Base-by-base conservation (phyloP, 768 basidiomycete genomes). In the Russula emetica region DNA sequence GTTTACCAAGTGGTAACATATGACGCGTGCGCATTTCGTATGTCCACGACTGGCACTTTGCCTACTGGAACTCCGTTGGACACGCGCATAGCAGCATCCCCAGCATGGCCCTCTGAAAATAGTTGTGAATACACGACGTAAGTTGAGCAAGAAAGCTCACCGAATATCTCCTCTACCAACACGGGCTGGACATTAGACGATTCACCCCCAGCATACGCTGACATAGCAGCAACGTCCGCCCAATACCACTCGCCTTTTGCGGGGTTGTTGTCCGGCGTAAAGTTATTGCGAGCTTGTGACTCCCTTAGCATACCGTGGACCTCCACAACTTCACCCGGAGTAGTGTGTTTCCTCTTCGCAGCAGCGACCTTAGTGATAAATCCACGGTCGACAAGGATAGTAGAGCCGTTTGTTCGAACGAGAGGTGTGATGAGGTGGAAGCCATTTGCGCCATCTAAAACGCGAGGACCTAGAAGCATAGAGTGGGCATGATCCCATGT, bases 1-100 rank as follows among this genome's bases (percentile, higher is more conserved):
- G 26, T 40, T 40, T 72, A 94, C 97, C 97, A 99, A 13, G 95
- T 99, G 16, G 90, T 83, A 5, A 97, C 92, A 75, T 99, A 99
- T 13, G 93, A 94, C 8, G 92, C 80, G 76, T 99, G 97, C 42
- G 92, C 85, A 74, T 99, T 99, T 54, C 97, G 82, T 51, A 99
- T 77, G 70, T 98, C 93, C 28, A 98, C 85, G 2, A 84, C 83
- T 4, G 93, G 83, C 26, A 87, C 74, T 55, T 93, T 85, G 47
- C 96, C 97, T 52, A 98, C 77, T 3, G 97, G 97, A 52, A 88
- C 79, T 16, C 94, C 97, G 63, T 84, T 86, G 6, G 76, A 73
- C 20, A 92, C 70, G 61, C 79, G 78, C 30, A 78, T 73, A 32
- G 81, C 73, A 24, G 84, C 88, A 60, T 94, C 86, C 16, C 90